These are phyloP conservation scores for Gossypium thurberi DNA, from an alignment of 345 rosid genomes.

Conservation along the genomic window DNA sequence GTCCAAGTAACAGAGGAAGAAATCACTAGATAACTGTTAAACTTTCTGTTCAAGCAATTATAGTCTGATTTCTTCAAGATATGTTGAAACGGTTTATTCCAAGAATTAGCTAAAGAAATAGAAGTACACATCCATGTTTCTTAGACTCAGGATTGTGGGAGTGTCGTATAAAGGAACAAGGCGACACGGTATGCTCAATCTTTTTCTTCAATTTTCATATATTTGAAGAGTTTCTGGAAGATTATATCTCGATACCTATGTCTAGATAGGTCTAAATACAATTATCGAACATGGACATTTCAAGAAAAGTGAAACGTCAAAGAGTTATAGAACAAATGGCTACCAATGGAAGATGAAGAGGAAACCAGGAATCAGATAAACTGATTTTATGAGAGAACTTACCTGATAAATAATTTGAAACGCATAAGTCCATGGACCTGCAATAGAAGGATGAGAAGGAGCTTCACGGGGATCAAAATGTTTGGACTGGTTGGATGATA, in stretches of 20 bases:
- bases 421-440: slow-evolving; percentile 42
- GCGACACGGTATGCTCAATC: neutral
- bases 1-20: neutral
- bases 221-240: neutral
- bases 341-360: neutral
- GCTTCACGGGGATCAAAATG: slow-evolving; percentile 27
- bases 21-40: neutral
- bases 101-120: neutral
- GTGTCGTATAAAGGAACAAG: neutral
- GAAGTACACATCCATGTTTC: neutral
- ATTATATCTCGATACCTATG: neutral
- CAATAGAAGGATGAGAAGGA: slow-evolving; percentile 20
- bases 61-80: neutral
- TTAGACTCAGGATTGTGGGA: neutral
- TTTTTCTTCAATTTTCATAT: neutral
- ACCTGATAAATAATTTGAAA: slow-evolving; percentile 77
- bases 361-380: neutral
- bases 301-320: neutral
- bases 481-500: slow-evolving; percentile 22
- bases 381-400: slow-evolving; percentile 6
- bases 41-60: neutral
- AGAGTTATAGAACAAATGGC: neutral
- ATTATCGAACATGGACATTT: neutral
- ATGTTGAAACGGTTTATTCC: neutral
- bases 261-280: neutral